Evolutionary conservation across 306 rosid genomes (phyloP), one percentile per base, ranked within the genome.

Genomic region (Dicorynia guianensis): DNA sequence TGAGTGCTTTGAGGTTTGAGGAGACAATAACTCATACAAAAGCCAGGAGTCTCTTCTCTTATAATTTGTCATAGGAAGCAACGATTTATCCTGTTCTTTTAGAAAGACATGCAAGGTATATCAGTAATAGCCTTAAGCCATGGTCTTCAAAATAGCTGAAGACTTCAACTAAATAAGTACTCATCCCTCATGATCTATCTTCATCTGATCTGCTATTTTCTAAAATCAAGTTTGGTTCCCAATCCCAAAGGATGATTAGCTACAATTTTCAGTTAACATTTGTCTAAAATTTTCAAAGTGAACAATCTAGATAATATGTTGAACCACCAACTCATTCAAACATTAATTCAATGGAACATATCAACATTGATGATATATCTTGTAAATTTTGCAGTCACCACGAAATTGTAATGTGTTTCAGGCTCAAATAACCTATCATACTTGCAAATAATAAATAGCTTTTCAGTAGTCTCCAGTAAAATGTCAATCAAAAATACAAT

Each of bases 71-170:
- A 54, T 30, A 11, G 35, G 6, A 11, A 30, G 25, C 58, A 76
- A 81, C 74, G 56, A 76, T 34, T 25, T 25, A 58, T 39, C 11
- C 25, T 53, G 76, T 60, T 44, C 18, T 15, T 19, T 52, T 19
- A 54, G 66, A 15, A 56, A 33, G 64, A 33, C 6, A 13, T 6
- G 7, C 5, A 50, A 13, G 46, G 65, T 34, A 12, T 42, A 57
- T 46, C 39, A 62, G 30, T 40, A 58, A 55, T 64, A 30, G 71
- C 53, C 11, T 39, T 3, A 46, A 81, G 69, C 36, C n/a, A 6
- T 70, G 18, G 13, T n/a, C 47, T 19, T 39, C 58, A 55, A 65
- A 70, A 64, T 36, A 56, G 39, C 14, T 33, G 49, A 39, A 15
- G 64, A 17, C 49, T 7, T 20, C 47, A 25, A 25, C 30, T 25